Percentiles rank a stretch among this genome's conserved stretches.
Evolutionary conservation across 371 early-diverging fungal genomes (phyloP).

Genomic region (Haplosporangium sp.): DNA sequence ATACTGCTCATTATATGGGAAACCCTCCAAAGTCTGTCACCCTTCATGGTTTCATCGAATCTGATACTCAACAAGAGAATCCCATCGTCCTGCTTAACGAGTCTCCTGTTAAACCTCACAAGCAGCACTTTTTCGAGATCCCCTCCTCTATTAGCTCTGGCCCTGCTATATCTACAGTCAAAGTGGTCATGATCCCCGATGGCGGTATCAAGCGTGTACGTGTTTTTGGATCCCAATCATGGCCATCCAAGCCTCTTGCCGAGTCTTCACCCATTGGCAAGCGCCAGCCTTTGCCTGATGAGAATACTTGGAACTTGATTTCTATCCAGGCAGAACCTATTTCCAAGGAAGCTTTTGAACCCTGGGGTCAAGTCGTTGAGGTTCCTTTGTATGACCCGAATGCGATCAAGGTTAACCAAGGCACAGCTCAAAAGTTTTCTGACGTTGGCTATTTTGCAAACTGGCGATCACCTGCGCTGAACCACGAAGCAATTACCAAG

Average conservation of each 20-base stretch:
- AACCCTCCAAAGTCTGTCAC: slow-evolving; percentile 80
- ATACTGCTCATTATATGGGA: slow-evolving; percentile 87
- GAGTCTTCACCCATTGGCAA: slow-evolving; percentile 24
- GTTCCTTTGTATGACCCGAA: slow-evolving; percentile 46
- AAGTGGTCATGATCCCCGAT: slow-evolving; percentile 57
- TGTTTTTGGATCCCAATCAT: slow-evolving; percentile 64
- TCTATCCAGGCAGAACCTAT: slow-evolving; percentile 66
- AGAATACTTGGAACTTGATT: slow-evolving; percentile 40
- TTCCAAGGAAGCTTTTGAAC: slow-evolving; percentile 72
- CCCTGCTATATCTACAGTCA: slow-evolving; percentile 35
- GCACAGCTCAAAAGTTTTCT: slow-evolving; percentile 79
- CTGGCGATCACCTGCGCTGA: slow-evolving; percentile 52
- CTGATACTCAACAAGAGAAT: slow-evolving; percentile 23
- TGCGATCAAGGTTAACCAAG: slow-evolving; percentile 77
- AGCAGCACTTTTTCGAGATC: slow-evolving; percentile 74
- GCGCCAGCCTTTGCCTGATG: slow-evolving; percentile 34
- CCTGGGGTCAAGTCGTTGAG: slow-evolving; percentile 83
- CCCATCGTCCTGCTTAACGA: slow-evolving; percentile 56
- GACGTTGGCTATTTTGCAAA: slow-evolving; percentile 72
- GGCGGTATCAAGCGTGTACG: slow-evolving; percentile 83
- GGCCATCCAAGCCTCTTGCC: slow-evolving; percentile 39
- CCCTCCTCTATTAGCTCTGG: slow-evolving; percentile 72
- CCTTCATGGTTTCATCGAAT: slow-evolving; percentile 15
- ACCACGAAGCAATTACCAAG: slow-evolving; percentile 31
- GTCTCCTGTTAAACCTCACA: slow-evolving; percentile 64